Evolutionary conservation across 805 yeast genomes (phyloP), one percentile per base, ranked within the genome.

Genomic region (Wickerhamiella azyma): DNA sequence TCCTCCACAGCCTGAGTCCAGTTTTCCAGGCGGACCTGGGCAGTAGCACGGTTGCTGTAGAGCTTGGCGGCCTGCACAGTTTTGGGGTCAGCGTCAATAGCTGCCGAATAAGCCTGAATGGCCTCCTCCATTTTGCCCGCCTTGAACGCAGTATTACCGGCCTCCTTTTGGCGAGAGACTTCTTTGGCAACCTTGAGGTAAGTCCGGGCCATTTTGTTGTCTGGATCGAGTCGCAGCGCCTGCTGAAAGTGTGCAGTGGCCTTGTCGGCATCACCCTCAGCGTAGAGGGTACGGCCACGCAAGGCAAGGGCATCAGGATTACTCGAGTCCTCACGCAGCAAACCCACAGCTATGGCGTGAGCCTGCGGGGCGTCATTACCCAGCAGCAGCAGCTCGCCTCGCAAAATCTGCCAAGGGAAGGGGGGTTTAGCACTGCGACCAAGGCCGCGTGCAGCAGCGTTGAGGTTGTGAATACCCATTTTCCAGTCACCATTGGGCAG

Each of bases 1-100:
- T 89, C 96, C 13, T 61, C 66, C 2, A 88, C 70, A 0, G 95
- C 94, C 49, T 74, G 73, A 4, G 89, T 94, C 59, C 79, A 80
- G 53, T 75, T 76, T 55, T 85, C 94, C 43, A 81, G 61, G 57
- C 82, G 79, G 55, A 85, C 71, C 53, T 85, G 79, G 1, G 83
- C 94, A 48, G 88, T 86, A 0, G 97, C 96, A 52, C 96, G 71
- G 63, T 89, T 89, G 9, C 95, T 79, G 59, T 69, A 85, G 51
- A 80, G 77, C 48, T 56, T 64, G 47, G 52, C 38, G 46, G 57
- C 61, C 28, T 79, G 71, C 2, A 83, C 75, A 43, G 79, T 77
- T 10, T 63, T 53, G 2, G 73, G 66, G 53, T 80, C 80, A 11
- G 80, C 52, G 26, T 70, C 79, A 30, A 89, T 81, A 8, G 96